Evolutionary conservation across 176 grass and related monocot species (phyloP).

Genomic region (Tuctoria greenei): DNA sequence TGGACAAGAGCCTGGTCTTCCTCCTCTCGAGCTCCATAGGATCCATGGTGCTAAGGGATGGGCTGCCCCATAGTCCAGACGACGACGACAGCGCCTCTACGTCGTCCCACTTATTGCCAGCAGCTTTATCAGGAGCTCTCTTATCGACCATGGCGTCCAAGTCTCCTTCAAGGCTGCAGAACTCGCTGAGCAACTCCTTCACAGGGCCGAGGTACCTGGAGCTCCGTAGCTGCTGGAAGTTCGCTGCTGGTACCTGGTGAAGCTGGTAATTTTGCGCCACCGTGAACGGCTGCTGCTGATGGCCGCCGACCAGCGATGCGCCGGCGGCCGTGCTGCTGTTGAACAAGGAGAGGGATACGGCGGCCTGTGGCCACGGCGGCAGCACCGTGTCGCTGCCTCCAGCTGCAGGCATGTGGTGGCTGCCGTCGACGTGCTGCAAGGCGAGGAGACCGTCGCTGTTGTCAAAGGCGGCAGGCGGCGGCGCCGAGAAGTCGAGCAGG

Average conservation of each 20-base stretch:
- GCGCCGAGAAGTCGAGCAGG: conserved; percentile 43
- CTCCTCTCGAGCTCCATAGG: conserved; percentile 56
- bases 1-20: conserved; percentile 54
- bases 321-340: neutral
- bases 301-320: neutral
- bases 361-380: neutral
- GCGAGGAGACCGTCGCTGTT: conserved; percentile 16
- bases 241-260: neutral
- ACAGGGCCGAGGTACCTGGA: conserved; percentile 49
- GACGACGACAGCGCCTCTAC: conserved; percentile 23
- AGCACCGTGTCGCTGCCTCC: neutral
- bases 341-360: conserved; percentile 25
- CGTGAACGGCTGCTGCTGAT: neutral
- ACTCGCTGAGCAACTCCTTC: conserved; percentile 49
- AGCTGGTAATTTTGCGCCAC: neutral
- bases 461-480: conserved; percentile 11
- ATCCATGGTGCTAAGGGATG: conserved; percentile 54
- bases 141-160: conserved; percentile 11
- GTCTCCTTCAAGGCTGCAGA: conserved; percentile 49
- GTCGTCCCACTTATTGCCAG: conserved; percentile 39
- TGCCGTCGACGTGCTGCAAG: neutral
- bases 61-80: conserved; percentile 21
- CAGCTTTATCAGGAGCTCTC: neutral
- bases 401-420: neutral
- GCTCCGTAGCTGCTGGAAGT: conserved; percentile 31